Evolutionary conservation across 495 filamentous ascomycete species (phyloP).

Genomic region (Physcia stellaris): DNA sequence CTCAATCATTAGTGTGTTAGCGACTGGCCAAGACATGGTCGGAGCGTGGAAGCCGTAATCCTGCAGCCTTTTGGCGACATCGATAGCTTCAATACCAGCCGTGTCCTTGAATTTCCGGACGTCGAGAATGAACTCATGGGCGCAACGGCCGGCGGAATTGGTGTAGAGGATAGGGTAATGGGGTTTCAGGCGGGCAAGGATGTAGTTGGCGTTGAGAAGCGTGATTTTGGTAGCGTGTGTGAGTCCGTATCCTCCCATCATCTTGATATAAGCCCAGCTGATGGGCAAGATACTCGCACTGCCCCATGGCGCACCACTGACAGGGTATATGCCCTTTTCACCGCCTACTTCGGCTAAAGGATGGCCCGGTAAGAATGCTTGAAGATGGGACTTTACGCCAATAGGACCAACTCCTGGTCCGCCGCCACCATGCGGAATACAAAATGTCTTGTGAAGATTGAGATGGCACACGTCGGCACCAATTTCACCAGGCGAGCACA

Average conservation of each 20-base stretch:
- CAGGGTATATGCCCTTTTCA: constrained; percentile 47
- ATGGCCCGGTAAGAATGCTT: constrained; percentile 67
- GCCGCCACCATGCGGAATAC: constrained; percentile 94
- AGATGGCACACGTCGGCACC: constrained; percentile 97
- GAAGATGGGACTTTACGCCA: constrained; percentile 74
- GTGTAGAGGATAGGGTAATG: constrained; percentile 91
- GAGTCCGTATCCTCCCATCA: constrained; percentile 86
- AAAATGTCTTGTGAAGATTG: constrained; percentile 98
- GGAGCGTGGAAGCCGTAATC: constrained; percentile 98
- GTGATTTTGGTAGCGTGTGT: constrained; percentile 94
- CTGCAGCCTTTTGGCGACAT: constrained; percentile 93
- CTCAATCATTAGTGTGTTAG: constrained; percentile 97
- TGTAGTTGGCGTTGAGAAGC: constrained; percentile 94
- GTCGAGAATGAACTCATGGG: constrained; percentile 98
- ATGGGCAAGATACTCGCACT: constrained; percentile 92
- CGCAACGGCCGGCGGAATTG: constrained; percentile 75
- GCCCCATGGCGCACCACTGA: constrained; percentile 81
- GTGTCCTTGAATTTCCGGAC: constrained; percentile 74
- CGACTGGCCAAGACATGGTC: constrained; percentile 96
- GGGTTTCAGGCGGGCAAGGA: constrained; percentile 76
- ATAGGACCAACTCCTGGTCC: constrained; percentile 94
- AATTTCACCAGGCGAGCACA: constrained; percentile 94
- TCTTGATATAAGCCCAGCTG: constrained; percentile 93
- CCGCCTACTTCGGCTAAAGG: constrained; percentile 52
- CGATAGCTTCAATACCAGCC: constrained; percentile 82